Conservation (phyloP, 805 yeast genomes). For the Yamadazyma tumulicola region DNA sequence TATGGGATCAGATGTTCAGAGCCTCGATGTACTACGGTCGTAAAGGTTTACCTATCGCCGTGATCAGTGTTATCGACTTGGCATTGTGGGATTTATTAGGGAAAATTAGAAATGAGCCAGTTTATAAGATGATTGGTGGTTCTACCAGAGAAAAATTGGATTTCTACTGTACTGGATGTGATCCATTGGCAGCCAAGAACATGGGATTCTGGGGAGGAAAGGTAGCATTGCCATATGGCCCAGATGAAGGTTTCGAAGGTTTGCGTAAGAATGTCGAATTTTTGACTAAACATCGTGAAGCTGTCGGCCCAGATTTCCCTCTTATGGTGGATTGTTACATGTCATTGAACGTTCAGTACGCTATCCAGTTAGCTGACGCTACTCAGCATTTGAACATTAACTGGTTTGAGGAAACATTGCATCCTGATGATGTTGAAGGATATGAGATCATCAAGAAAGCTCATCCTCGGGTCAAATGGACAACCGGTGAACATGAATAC, state of each 20-base stretch:
- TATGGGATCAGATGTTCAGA: slow-evolving; percentile 49
- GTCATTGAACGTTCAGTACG: slow-evolving; percentile 47
- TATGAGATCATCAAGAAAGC: slow-evolving; percentile 45
- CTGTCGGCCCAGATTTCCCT: slow-evolving; percentile 52
- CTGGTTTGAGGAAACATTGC: slow-evolving; percentile 52
- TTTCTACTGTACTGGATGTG: slow-evolving; percentile 49
- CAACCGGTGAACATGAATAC: slow-evolving; percentile 54
- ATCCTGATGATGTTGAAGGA: slow-evolving; percentile 51
- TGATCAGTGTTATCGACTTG: slow-evolving; percentile 44
- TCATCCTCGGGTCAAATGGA: slow-evolving; percentile 45
- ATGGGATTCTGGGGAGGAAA: slow-evolving; percentile 56
- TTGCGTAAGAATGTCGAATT: slow-evolving; percentile 44
- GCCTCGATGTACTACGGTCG: slow-evolving; percentile 51
- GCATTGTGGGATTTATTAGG: slow-evolving; percentile 52
- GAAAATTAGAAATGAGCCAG: slow-evolving; percentile 48
- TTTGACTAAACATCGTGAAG: slow-evolving; percentile 39
- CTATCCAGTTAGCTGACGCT: slow-evolving; percentile 43
- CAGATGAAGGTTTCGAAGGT: slow-evolving; percentile 49
- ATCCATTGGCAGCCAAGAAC: slow-evolving; percentile 45
- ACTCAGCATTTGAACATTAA: slow-evolving; percentile 45
- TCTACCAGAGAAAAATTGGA: slow-evolving; percentile 43
- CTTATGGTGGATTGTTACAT: slow-evolving; percentile 53
- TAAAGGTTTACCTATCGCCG: slow-evolving; percentile 48
- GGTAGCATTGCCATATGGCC: slow-evolving; percentile 49
- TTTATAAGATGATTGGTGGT: slow-evolving; percentile 50